Evolutionary conservation across 768 basidiomycete genomes (phyloP), one percentile per base, ranked within the genome.

Genomic region (Pleurotus sapidus): DNA sequence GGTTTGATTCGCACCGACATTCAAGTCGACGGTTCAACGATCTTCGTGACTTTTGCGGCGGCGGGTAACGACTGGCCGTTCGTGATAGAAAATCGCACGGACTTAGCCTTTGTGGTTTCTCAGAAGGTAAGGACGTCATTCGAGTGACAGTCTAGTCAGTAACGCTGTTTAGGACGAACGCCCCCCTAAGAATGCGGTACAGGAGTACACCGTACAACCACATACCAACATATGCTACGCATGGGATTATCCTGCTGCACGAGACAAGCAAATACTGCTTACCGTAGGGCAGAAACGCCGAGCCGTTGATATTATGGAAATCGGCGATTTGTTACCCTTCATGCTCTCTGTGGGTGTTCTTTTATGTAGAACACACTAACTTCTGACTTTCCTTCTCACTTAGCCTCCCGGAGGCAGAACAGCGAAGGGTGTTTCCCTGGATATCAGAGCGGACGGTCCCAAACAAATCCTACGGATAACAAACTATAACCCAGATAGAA

Each of bases 231-330:
- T 81, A 46, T 74, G 82, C 30, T 99, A 98, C 67, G 90, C 95
- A 4, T 99, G 96, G 96, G 97, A 99, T 66, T 84, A 80, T 58
- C 97, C 97, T 5, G 91, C 94, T 2, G 87, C 87, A 1, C 76
- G 77, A 46, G 87, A 89, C 63, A 98, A 96, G 73, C 87, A 84
- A 61, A 75, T 99, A 23, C 69, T 84, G 37, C 75, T 99, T 18
- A 68, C 70, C 8, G 78, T 87, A 49, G 86, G 86, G 43, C 80
- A 81, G 20, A 72, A 82, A 54, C 82, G 81, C 9, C 82, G 92
- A 25, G 70, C 78, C 18, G 76, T 98, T 50, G 96, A 98, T 67
- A 87, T 96, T 59, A 88, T 96, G 87, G 97, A 98, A 70, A 98
- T 99, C 18, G 97, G 97, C 24, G 83, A 90, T 61, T 81, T 96